Evolutionary conservation across 176 grass and related monocot genomes (phyloP).

Genomic region (Lolium multiflorum): DNA sequence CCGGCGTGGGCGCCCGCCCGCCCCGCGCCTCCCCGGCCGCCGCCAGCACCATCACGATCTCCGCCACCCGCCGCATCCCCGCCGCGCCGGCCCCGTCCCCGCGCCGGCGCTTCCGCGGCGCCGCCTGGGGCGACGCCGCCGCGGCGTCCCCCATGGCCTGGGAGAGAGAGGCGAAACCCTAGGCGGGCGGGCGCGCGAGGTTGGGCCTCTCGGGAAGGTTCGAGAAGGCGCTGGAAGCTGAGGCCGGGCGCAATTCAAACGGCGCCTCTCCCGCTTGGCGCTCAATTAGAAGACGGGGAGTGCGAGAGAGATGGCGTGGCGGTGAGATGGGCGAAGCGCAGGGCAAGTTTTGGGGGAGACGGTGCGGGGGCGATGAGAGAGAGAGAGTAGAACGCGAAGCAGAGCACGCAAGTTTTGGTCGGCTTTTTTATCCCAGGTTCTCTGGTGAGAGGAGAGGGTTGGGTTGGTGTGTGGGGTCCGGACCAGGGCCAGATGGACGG

Average conservation of each 20-base stretch:
- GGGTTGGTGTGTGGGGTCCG: conserved; percentile 36
- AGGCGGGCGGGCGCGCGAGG: conserved; percentile 14
- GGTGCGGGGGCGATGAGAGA: conserved; percentile 36
- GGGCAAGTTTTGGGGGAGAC: conserved; percentile 39
- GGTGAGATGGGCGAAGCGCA: conserved; percentile 58
- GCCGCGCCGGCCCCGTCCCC: conserved; percentile 53
- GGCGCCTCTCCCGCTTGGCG: conserved; percentile 58
- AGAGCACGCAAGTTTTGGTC: conserved; percentile 22
- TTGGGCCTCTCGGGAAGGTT: conserved; percentile 46
- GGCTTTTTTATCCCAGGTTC: background rate
- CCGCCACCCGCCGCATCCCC: conserved; percentile 80
- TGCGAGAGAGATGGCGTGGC: conserved; percentile 47
- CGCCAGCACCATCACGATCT: conserved; percentile 95
- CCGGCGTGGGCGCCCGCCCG: conserved; percentile 73
- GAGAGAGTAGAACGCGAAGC: conserved; percentile 39
- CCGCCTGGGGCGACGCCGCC: conserved; percentile 27
- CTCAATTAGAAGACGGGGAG: conserved; percentile 61
- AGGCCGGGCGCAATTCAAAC: conserved; percentile 64
- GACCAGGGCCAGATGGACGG: conserved; percentile 36
- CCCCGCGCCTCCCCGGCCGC: conserved; percentile 75
- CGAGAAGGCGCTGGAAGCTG: conserved; percentile 31
- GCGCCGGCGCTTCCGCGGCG: conserved; percentile 53
- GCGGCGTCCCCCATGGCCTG: conserved; percentile 50
- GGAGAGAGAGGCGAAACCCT: conserved; percentile 45
- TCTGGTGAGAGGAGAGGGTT: conserved; percentile 18